Evolutionary conservation across 805 yeast species (phyloP), one percentile per base, ranked within the genome.

Genomic region (Myxozyma lipomycoides): DNA sequence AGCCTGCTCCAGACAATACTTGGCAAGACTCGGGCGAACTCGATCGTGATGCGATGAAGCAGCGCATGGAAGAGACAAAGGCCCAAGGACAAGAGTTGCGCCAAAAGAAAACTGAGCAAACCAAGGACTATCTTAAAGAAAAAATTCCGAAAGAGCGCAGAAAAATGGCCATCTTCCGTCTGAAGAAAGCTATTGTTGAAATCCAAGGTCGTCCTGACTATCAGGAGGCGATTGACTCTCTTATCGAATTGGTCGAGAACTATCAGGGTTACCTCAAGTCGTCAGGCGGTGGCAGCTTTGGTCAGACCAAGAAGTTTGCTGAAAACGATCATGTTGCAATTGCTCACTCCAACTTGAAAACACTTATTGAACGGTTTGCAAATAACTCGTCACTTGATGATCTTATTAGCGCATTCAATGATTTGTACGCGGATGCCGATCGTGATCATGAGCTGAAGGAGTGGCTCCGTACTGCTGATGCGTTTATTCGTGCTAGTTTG

Each of bases 191-290:
- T 45, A 38, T 56, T 22, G 53, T 46, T 26, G 58, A 57, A 42
- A 49, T 58, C 45, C 61, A 58, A 39, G 49, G 46, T 4, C 55
- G 50, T 18, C 45, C 40, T 18, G 58, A 58, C 17, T 58, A 58
- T 28, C 51, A 47, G 36, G 43, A 40, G 25, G 61, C 58, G 12
- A 35, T 57, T n/a, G 54, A 52, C 39, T 15, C 54, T 24, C 22
- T 58, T 12, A 42, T 58, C 17, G 45, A 46, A n/a, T 19, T 58
- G 24, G 44, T 41, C 23, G 61, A 58, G 39, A 32, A 26, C n/a
- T 46, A 52, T 30, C 35, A 26, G 21, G 40, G 45, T 4, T 42
- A 38, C 2, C 22, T 36, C 5, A 19, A 15, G 34, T 7, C 28
- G 5, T 17, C 24, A 6, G 22, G 32, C 5, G 30, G 24, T 24